Conservation (phyloP, 345 rosid genomes). For the Diplotaxis tenuifolia region DNA sequence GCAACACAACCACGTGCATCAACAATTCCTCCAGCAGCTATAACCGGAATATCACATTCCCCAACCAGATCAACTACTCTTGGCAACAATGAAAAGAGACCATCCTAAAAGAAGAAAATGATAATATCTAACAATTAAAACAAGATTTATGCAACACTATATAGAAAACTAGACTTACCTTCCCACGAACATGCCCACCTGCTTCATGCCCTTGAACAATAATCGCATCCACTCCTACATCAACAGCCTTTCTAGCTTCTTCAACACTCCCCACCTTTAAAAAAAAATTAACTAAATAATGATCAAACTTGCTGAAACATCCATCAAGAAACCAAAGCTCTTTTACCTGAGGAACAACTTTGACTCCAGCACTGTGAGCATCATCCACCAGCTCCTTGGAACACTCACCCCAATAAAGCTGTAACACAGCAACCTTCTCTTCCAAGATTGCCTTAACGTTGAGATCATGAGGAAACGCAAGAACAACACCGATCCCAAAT, state of each 20-base stretch:
- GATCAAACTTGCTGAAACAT: neutral
- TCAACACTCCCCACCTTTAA: slow-evolving; percentile 65
- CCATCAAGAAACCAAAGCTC: neutral
- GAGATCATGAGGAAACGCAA: slow-evolving; percentile 75
- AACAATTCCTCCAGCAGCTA: slow-evolving; percentile 80
- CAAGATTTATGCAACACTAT: neutral
- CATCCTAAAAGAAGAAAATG: slow-evolving; percentile 47
- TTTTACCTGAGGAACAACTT: slow-evolving; percentile 75
- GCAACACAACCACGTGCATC: slow-evolving; percentile 88
- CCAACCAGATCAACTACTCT: slow-evolving; percentile 70
- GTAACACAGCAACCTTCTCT: slow-evolving; percentile 75
- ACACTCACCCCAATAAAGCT: slow-evolving; percentile 82
- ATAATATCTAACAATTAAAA: neutral
- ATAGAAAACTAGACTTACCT: slow-evolving; percentile 40
- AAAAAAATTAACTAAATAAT: neutral
- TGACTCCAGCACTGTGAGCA: slow-evolving; percentile 67
- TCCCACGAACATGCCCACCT: slow-evolving; percentile 83
- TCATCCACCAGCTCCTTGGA: slow-evolving; percentile 57
- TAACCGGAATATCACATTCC: slow-evolving; percentile 61
- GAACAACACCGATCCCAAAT: slow-evolving; percentile 71
- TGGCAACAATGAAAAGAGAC: slow-evolving; percentile 68
- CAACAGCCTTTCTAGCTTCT: slow-evolving; percentile 57
- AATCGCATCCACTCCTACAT: slow-evolving; percentile 75
- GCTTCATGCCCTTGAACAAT: slow-evolving; percentile 91
- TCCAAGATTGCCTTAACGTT: slow-evolving; percentile 64